phyloP scores from a whole-genome alignment of 225 moss, liverwort and hornwort species.

The Climacium dendroides region DNA sequence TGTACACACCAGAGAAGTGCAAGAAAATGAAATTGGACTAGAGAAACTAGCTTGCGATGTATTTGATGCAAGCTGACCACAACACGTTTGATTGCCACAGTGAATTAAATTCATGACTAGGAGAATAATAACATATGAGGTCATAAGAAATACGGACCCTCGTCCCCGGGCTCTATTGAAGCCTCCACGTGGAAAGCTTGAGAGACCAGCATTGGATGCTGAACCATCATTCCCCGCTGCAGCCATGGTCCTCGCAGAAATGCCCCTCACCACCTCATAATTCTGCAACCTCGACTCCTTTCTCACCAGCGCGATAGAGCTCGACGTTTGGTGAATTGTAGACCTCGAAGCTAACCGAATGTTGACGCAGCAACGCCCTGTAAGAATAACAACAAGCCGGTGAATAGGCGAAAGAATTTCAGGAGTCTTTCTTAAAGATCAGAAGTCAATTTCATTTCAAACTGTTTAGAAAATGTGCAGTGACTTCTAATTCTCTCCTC shows the following conservation, averaged over 20 bases:
- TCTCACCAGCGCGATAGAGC: not conserved
- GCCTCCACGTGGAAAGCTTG: not conserved
- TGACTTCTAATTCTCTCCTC: not conserved
- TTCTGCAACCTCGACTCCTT: not conserved
- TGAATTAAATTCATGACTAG: not conserved
- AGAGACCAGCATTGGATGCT: not conserved
- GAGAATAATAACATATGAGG: not conserved
- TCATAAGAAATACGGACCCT: slow-evolving; percentile 10
- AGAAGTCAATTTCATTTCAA: not conserved
- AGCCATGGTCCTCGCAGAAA: slow-evolving; percentile 17
- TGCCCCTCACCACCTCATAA: not conserved
- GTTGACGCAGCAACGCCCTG: not conserved
- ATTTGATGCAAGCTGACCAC: not conserved
- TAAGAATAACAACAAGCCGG: not conserved
- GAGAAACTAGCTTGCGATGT: not conserved
- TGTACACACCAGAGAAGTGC: not conserved
- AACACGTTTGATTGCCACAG: not conserved
- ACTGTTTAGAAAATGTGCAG: not conserved
- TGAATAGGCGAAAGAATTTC: not conserved
- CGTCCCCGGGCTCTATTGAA: slow-evolving; percentile 4
- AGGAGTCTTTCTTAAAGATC: not conserved
- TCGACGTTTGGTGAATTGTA: not conserved
- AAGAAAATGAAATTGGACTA: not conserved
- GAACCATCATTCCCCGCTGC: not conserved
- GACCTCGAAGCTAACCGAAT: not conserved